Evolutionary conservation across 495 filamentous ascomycete genomes (phyloP), one percentile per base, ranked within the genome.

Genomic region (Aspergillus ostianus): DNA sequence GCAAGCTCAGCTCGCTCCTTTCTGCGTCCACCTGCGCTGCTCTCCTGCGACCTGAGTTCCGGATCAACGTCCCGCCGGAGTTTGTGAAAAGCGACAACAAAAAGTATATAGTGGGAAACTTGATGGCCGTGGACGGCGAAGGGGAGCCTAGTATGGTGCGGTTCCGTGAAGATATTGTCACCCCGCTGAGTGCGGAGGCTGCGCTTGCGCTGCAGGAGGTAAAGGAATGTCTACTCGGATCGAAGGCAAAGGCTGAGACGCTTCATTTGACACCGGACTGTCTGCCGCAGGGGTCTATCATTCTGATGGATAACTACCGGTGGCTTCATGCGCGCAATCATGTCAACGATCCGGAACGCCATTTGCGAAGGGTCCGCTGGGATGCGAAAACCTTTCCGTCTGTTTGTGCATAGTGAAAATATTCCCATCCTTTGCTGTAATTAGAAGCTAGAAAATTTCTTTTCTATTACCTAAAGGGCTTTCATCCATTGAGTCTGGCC

Each of bases 251-350:
- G 20, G n/a, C 55, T 47, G 41, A n/a, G 41, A 57, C 47, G 7
- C 41, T 67, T 13, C 49, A 75, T 54, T 47, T 78, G 0, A 65
- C 58, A 0, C 20, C 74, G 0, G 45, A 66, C 2, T 58, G 4
- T 18, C n/a, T 78, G 1, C 73, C 67, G 0, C 18, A 48, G 27
- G 65, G 70, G 1, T 65, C 71, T 6, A 68, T 77, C 29, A 59
- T 77, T 44, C 18, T 77, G 29, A 56, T 76, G 45, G 73, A 77
- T 53, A 79, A 77, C 57, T 51, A 60, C 0, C 66, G 72, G 1
- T 78, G 72, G 70, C 57, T 78, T 13, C 74, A 78, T 69, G 51
- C 72, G 2, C 62, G 76, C 4, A 76, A 63, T 53, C 55, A 71
- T 4, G 59, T 78, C n/a, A 69, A 62, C 17, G 76, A 78, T 49